phyloP scores from a whole-genome alignment of 305 asterid genomes.

The Fraxinus sp. region DNA sequence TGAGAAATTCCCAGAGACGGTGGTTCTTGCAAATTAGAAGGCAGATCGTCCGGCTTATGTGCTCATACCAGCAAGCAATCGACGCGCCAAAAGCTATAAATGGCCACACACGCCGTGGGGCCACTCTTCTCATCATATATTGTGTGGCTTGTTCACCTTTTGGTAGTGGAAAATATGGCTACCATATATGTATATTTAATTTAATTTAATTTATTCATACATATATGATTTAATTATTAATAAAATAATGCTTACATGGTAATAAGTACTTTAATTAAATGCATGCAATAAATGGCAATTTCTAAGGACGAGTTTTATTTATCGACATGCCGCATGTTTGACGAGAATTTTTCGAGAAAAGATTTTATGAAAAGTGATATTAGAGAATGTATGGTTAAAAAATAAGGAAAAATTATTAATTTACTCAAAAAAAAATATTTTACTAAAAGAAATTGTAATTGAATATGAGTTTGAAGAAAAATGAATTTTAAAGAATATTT shows the following conservation, averaged over 20 bases:
- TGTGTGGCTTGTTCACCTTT: slow-evolving; percentile 77
- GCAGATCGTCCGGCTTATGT: slow-evolving; percentile 77
- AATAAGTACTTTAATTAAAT: background rate
- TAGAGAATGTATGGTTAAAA: background rate
- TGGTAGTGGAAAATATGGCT: slow-evolving; percentile 94
- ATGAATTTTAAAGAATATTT: background rate
- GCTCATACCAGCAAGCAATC: slow-evolving; percentile 94
- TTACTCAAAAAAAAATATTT: too few species aligned
- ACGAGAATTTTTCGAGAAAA: background rate
- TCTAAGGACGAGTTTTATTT: background rate
- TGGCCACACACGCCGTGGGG: slow-evolving; percentile 95
- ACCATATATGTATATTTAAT: slow-evolving; percentile 14
- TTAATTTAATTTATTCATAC: background rate
- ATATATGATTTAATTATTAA: background rate
- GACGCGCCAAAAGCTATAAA: slow-evolving; percentile 73
- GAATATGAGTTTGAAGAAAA: background rate
- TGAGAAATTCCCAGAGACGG: slow-evolving; percentile 75
- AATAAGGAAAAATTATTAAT: too few species aligned
- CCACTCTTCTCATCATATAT: slow-evolving; percentile 80
- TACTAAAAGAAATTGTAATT: background rate
- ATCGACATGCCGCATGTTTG: background rate
- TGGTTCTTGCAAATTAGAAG: slow-evolving; percentile 86
- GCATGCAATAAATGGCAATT: background rate
- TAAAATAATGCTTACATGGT: background rate
- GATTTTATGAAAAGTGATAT: background rate